These are phyloP conservation scores for Musa acuminata DNA, from an alignment of 176 grass and related monocot genomes.

Conservation along the genomic window DNA sequence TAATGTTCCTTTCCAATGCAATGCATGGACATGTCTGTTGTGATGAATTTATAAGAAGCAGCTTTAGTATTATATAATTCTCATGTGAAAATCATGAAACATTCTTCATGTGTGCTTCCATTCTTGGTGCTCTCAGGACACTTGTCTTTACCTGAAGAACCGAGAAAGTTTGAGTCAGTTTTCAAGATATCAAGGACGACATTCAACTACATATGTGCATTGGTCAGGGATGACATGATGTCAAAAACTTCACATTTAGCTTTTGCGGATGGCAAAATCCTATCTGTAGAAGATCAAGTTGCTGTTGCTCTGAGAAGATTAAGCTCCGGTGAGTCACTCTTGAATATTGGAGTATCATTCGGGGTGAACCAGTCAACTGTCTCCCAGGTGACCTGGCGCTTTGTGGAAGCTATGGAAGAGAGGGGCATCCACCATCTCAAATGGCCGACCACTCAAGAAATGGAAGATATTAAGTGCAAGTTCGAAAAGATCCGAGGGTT, in stretches of 20 bases:
- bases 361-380: conserved; percentile 3
- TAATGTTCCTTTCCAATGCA: too few species aligned
- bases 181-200: neutral
- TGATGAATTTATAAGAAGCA: neutral
- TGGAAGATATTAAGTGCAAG: neutral
- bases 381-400: neutral
- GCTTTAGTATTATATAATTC: neutral
- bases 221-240: neutral
- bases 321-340: neutral
- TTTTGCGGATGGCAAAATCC: neutral
- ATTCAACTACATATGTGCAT: neutral
- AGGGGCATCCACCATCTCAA: neutral
- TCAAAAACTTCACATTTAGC: neutral
- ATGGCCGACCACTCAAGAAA: neutral
- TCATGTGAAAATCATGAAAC: neutral
- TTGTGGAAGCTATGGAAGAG: conserved; percentile 10
- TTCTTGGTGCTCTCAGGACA: neutral
- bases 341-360: neutral
- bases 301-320: conserved; percentile 8
- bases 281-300: neutral
- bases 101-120: neutral
- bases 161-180: neutral
- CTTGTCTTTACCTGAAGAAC: neutral
- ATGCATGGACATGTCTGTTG: too few species aligned
- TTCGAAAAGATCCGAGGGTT: conserved; percentile 17